Evolutionary conservation across 805 yeast genomes (phyloP).

Genomic region (Kuraishia piskuri): DNA sequence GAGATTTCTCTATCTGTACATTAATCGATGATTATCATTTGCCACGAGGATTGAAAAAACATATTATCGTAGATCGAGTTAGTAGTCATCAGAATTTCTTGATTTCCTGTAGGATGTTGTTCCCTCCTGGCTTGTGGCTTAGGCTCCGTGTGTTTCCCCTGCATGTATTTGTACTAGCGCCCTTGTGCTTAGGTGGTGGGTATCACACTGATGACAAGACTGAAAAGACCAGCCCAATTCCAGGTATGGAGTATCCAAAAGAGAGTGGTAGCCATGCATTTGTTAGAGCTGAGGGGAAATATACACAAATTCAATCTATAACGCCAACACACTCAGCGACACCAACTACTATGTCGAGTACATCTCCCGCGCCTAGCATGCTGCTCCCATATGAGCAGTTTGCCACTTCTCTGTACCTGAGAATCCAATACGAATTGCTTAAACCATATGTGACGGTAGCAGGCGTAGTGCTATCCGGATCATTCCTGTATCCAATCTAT

Average conservation of each 20-base stretch:
- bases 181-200: background rate
- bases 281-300: background rate
- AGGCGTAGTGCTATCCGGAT: background rate
- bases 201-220: background rate
- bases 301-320: background rate
- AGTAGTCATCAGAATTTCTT: no score
- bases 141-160: no score
- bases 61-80: no score
- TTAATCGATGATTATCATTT: background rate
- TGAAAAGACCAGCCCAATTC: background rate
- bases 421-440: background rate
- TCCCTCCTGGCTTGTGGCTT: no score
- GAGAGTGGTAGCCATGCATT: background rate
- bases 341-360: background rate
- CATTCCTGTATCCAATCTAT: background rate
- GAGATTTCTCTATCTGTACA: conserved; percentile 2
- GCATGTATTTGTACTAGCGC: background rate
- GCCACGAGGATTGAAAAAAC: no score
- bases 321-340: no score
- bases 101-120: no score
- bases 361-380: background rate
- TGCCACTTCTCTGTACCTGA: background rate
- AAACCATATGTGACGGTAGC: background rate
- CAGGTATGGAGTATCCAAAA: background rate
- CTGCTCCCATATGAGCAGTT: background rate